Evolutionary conservation across 2,329 filamentous ascomycete species (phyloP).

Genomic region (Pseudogymnoascus sp.): DNA sequence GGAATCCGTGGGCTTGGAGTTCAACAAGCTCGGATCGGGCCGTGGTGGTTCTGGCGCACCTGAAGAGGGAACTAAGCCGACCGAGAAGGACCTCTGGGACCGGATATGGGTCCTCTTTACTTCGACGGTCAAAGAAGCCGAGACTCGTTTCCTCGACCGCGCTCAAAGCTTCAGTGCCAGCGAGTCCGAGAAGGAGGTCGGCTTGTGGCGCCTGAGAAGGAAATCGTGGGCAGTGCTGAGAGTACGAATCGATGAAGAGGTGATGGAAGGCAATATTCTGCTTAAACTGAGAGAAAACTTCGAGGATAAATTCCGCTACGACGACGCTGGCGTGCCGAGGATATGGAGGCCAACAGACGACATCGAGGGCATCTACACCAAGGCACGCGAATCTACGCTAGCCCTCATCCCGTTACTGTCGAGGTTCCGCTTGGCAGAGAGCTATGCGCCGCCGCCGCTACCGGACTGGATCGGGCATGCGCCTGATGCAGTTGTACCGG

Average conservation of each 20-base stretch:
- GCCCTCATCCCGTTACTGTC: slow-evolving; percentile 83
- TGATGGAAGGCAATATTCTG: slow-evolving; percentile 94
- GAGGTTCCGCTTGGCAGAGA: slow-evolving; percentile 69
- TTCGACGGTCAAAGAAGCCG: slow-evolving; percentile 74
- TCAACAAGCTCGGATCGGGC: slow-evolving; percentile 90
- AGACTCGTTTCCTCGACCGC: slow-evolving; percentile 75
- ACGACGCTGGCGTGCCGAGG: slow-evolving; percentile 84
- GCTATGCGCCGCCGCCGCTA: slow-evolving; percentile 71
- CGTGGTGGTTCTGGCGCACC: slow-evolving; percentile 75
- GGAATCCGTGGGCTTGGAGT: slow-evolving; percentile 84
- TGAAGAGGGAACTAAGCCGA: slow-evolving; percentile 65
- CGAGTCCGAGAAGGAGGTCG: slow-evolving; percentile 82
- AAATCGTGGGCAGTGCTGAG: slow-evolving; percentile 92
- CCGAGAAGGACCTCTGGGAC: slow-evolving; percentile 90
- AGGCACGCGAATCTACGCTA: slow-evolving; percentile 84
- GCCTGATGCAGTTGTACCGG: slow-evolving; percentile 63
- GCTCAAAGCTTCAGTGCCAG: slow-evolving; percentile 92
- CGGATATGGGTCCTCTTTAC: slow-evolving; percentile 85
- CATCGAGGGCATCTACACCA: slow-evolving; percentile 91
- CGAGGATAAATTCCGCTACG: slow-evolving; percentile 98
- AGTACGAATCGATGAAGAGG: slow-evolving; percentile 90
- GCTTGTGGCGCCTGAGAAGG: slow-evolving; percentile 82
- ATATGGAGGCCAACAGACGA: slow-evolving; percentile 97
- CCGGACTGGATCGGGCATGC: slow-evolving; percentile 74
- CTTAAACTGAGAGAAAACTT: slow-evolving; percentile 97